Percentiles rank a stretch among this genome's conserved stretches.
Evolutionary conservation across 2,329 filamentous ascomycete species (phyloP).

Genomic region (Pseudopyrenochaeta lycopersici): DNA sequence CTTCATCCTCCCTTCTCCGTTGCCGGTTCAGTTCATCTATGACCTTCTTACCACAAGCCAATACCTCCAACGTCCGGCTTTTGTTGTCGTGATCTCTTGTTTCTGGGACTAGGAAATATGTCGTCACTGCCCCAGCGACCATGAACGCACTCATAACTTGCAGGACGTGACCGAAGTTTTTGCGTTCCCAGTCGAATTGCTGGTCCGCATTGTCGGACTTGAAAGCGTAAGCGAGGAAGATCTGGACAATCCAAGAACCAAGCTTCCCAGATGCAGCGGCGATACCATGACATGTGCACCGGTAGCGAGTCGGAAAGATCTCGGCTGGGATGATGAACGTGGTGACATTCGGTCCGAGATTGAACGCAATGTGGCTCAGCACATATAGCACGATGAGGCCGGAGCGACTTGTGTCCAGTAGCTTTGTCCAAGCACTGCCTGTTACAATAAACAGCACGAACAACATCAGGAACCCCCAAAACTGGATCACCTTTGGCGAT

Average conservation of each 20-base stretch:
- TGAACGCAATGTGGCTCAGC: conserved; percentile 46
- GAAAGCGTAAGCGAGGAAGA: conserved; percentile 48
- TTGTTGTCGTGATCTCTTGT: conserved; percentile 44
- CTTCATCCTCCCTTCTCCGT: conserved; percentile 32
- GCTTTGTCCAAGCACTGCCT: conserved; percentile 40
- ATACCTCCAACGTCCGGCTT: conserved; percentile 41
- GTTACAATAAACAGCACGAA: conserved; percentile 45
- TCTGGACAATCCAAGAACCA: conserved; percentile 57
- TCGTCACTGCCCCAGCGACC: conserved; percentile 43
- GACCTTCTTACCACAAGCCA: conserved; percentile 42
- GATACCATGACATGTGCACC: conserved; percentile 63
- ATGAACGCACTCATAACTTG: conserved; percentile 48
- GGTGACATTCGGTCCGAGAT: conserved; percentile 47
- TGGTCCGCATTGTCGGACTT: conserved; percentile 19
- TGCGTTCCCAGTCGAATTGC: conserved; percentile 32
- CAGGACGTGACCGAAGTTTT: conserved; percentile 41
- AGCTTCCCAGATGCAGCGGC: conserved; percentile 64
- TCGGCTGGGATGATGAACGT: conserved; percentile 62
- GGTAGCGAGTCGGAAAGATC: conserved; percentile 65
- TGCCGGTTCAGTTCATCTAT: conserved; percentile 41
- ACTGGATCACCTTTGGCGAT: conserved; percentile 43
- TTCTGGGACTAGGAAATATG: conserved; percentile 43
- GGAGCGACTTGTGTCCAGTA: conserved; percentile 34
- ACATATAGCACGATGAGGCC: conserved; percentile 44
- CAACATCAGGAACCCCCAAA: conserved; percentile 44